Conservation (phyloP, 768 basidiomycete species). For the Trametes cubensis region DNA sequence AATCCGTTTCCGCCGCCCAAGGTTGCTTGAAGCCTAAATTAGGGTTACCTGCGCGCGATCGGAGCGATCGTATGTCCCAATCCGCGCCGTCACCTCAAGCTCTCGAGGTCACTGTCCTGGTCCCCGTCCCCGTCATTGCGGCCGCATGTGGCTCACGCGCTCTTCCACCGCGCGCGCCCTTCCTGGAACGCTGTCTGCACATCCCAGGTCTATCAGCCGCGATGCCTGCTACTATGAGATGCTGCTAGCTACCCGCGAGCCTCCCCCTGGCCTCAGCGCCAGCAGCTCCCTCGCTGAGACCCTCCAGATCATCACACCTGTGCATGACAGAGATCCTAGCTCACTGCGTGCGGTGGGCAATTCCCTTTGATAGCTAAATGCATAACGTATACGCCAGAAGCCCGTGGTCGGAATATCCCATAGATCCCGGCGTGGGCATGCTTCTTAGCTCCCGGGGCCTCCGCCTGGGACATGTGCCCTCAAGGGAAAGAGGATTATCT, state of each 20-base stretch:
- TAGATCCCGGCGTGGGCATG: conserved; percentile 13
- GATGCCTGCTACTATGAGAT: background rate
- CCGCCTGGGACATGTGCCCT: conserved; percentile 9
- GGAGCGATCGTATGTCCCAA: background rate
- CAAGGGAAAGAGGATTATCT: conserved; percentile 25
- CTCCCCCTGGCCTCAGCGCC: conserved; percentile 3
- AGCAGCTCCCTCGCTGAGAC: conserved; percentile 1
- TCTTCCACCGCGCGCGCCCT: too few species aligned
- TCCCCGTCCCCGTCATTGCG: too few species aligned
- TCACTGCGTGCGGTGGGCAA: conserved; percentile 7
- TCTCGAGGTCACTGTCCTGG: background rate
- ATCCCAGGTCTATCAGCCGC: background rate
- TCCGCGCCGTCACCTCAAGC: background rate
- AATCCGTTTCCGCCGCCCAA: conserved; percentile 14
- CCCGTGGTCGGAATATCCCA: conserved; percentile 17
- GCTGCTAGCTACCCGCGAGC: conserved; percentile 11
- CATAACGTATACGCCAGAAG: conserved; percentile 24
- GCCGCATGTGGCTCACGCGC: too few species aligned
- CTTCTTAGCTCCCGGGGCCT: conserved; percentile 11
- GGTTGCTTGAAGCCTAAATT: conserved; percentile 26
- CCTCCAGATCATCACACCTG: conserved; percentile 17
- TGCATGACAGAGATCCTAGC: conserved; percentile 12
- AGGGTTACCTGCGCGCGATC: conserved; percentile 20
- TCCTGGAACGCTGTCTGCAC: too few species aligned
- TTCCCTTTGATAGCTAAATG: conserved; percentile 28